phyloP scores from a whole-genome alignment of 2,329 filamentous ascomycete genomes.

The Aspergillus sp. region DNA sequence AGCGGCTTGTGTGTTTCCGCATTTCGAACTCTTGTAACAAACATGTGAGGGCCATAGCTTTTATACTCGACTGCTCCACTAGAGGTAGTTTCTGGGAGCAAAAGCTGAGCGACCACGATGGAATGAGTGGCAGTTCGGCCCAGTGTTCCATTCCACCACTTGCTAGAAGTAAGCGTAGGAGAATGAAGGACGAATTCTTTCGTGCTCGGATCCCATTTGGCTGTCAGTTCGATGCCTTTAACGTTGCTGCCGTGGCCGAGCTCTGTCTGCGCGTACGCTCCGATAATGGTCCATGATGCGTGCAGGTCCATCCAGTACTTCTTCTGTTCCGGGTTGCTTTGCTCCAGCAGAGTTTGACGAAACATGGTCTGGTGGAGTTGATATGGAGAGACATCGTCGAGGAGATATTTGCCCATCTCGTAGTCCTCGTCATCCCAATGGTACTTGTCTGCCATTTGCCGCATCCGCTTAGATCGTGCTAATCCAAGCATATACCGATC shows the following conservation, averaged over 20 bases:
- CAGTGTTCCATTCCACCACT: slow-evolving; percentile 56
- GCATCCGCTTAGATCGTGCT: slow-evolving; percentile 50
- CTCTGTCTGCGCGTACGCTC: background rate
- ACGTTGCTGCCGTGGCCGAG: background rate
- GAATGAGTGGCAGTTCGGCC: slow-evolving; percentile 54
- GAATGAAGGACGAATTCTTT: background rate
- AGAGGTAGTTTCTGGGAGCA: slow-evolving; percentile 14
- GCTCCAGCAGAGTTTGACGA: slow-evolving; percentile 47
- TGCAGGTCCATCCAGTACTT: slow-evolving; percentile 30
- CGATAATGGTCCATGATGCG: background rate
- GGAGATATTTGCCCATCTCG: slow-evolving; percentile 51
- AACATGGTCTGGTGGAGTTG: slow-evolving; percentile 54
- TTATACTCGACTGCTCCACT: slow-evolving; percentile 26
- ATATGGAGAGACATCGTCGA: slow-evolving; percentile 54
- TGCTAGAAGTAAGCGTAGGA: slow-evolving; percentile 42
- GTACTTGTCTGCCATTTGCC: slow-evolving; percentile 45
- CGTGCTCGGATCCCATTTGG: background rate
- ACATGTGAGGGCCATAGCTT: slow-evolving; percentile 51
- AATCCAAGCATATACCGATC: slow-evolving; percentile 53
- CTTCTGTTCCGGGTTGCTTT: background rate
- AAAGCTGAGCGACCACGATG: slow-evolving; percentile 53
- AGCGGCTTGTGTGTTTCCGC: slow-evolving; percentile 33
- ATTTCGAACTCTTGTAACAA: slow-evolving; percentile 51
- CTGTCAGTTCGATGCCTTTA: background rate
- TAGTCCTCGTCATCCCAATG: slow-evolving; percentile 50